Evolutionary conservation across 352 stramenopile species (phyloP), one percentile per base, ranked within the genome.

Genomic region (Globisporangium paddicum): DNA sequence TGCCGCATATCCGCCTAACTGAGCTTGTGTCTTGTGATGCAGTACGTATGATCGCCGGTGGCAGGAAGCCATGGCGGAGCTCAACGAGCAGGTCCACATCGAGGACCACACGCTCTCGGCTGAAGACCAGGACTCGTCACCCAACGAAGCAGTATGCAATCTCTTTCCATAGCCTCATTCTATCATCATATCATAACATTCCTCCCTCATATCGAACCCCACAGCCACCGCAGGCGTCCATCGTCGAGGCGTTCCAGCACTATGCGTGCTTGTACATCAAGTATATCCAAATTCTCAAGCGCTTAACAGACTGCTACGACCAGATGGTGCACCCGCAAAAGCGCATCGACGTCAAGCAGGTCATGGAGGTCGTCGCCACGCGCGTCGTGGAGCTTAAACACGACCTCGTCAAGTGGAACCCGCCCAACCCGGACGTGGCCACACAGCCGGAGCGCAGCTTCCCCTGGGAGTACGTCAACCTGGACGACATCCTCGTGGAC

Each of bases 191-290:
- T n/a, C n/a, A n/a, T n/a, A n/a, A n/a, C n/a, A n/a, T n/a, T n/a
- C n/a, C n/a, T n/a, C n/a, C n/a, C n/a, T n/a, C n/a, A n/a, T n/a
- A n/a, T n/a, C n/a, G n/a, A n/a, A n/a, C n/a, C n/a, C n/a, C 30
- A 55, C 44, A 81, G 71, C 75, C 78, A 1, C 86, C 75, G 5
- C 77, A 93, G 64, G 76, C 87, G 34, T 86, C 73, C 30, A 96
- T 97, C 50, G 62, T 86, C 18, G 89, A 98, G 69, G 90, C 93
- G 2, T 97, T 97, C 69, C 86, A 97, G 73, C 90, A 98, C 69
- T 98, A 97, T 68, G 87, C 89, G n/a, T 96, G 86, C 49, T 72
- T 98, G 34, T 98, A 98, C 75, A 95, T 98, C 62, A 96, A 97
- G 75, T 98, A 97, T 65, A 80, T 95, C 48, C 86, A 98, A 67